A percentile compares a stretch with the other conserved stretches of the same genome.
Evolutionary conservation across 768 basidiomycete genomes (phyloP).

Genomic region (Tricholomella constricta): DNA sequence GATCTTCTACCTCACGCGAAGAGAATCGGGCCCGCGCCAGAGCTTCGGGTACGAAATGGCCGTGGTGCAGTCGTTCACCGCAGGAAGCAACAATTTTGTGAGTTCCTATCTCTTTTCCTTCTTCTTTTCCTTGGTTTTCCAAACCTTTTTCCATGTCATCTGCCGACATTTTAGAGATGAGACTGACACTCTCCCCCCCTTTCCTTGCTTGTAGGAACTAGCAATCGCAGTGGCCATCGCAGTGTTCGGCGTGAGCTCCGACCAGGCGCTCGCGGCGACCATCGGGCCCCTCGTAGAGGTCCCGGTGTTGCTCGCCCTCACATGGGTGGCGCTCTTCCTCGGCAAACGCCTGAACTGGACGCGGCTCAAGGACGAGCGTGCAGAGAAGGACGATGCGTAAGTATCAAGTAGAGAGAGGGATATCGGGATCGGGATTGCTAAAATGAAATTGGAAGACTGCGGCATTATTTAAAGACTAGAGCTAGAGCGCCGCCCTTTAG

Average conservation of each 20-base stretch:
- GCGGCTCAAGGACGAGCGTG: background rate
- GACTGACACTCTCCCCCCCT: no score
- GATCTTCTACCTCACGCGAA: slow-evolving; percentile 49
- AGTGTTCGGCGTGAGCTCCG: slow-evolving; percentile 74
- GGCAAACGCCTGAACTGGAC: slow-evolving; percentile 43
- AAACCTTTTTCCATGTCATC: no score
- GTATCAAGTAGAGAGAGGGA: no score
- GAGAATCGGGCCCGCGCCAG: slow-evolving; percentile 21
- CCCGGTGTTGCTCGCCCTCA: slow-evolving; percentile 72
- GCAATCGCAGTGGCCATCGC: no score
- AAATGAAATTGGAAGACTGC: no score
- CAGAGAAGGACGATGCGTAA: background rate
- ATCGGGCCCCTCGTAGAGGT: slow-evolving; percentile 79
- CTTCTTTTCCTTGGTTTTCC: no score
- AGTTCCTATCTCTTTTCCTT: no score
- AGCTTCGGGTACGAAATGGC: slow-evolving; percentile 65
- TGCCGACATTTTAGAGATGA: no score
- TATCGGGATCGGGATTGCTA: no score
- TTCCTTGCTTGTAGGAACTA: no score
- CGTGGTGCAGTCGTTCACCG: slow-evolving; percentile 77
- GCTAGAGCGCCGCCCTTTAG: no score
- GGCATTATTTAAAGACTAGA: no score
- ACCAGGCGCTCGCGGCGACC: slow-evolving; percentile 81
- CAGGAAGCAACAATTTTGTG: slow-evolving; percentile 59
- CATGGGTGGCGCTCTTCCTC: slow-evolving; percentile 61